Base-by-base conservation (phyloP, 441 rosid genomes). In the Aleurites moluccanus region DNA sequence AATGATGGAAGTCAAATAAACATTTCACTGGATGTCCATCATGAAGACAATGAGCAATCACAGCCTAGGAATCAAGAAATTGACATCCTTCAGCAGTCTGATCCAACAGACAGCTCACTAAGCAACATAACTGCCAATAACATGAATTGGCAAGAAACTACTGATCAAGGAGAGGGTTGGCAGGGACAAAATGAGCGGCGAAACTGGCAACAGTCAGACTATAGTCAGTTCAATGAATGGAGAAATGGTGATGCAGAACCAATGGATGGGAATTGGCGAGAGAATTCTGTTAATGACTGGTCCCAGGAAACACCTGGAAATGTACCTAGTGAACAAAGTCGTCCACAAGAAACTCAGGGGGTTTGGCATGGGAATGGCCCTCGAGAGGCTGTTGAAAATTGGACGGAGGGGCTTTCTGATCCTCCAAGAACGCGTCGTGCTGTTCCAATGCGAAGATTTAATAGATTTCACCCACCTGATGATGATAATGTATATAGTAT, bases 401-500 rank as follows among this genome's bases (percentile, higher is more conserved):
- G 96, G 97, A 75, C 83, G n/a, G 87, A 80, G 72, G 85, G 83
- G 73, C 88, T 84, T 77, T 74, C 89, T 42, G 88, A 84, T 71
- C 85, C 85, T 65, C 81, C 86, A 77, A 85, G 92, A 83, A 80
- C 66, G 65, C 91, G 84, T 3, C 97, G 84, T 20, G 71, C 82
- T 56, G 75, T 85, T 73, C 86, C 92, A 27, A 38, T 86, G 52
- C 86, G 95, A 87, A 88, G 97, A 86, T 80, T 85, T 67, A 88
- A 80, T 72, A 85, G 98, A 85, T 89, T 91, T 73, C 93, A 90
- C 76, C 98, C 90, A 16, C 92, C 92, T 25, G 95, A 91, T 67
- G 95, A 93, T 75, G 98, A 91, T 60, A 91, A 90, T 73, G 91
- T 93, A 67, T 91, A 93, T 69, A 89, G 93, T 61, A 86, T 93